A percentile compares a stretch with the other conserved stretches of the same genome.
Conservation (phyloP, 768 basidiomycete species). For the Terana coerulea region DNA sequence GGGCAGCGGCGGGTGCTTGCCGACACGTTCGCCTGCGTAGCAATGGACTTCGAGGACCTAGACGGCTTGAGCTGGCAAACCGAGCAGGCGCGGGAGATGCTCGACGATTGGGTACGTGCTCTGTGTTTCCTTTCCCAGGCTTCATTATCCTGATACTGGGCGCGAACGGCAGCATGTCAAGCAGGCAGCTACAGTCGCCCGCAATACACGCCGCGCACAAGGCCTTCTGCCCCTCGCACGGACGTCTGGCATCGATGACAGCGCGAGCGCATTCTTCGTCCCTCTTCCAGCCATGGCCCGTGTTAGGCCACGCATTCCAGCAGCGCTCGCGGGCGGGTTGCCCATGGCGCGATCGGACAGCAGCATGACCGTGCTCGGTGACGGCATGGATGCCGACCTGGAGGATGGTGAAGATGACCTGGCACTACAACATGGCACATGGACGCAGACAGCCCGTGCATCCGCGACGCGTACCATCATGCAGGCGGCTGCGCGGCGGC, state of each 20-base stretch:
- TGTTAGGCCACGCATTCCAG: neutral
- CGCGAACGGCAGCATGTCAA: neutral
- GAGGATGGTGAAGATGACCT: too few species aligned
- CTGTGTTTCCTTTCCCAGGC: neutral
- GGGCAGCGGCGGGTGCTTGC: neutral
- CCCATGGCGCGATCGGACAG: too few species aligned
- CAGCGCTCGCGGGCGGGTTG: too few species aligned
- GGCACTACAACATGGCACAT: too few species aligned
- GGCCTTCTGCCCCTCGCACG: neutral
- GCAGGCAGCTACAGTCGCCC: neutral
- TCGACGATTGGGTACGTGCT: neutral
- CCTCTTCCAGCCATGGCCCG: neutral
- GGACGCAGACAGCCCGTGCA: neutral
- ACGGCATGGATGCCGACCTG: too few species aligned
- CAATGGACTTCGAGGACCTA: neutral
- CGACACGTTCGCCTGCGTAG: neutral
- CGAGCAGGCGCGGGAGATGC: neutral
- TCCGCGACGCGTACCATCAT: too few species aligned
- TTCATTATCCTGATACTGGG: too few species aligned
- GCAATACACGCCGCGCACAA: neutral
- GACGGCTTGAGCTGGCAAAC: constrained; percentile 1
- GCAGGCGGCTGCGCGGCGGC: too few species aligned
- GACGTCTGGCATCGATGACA: neutral
- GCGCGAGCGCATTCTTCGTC: neutral
- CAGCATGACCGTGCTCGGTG: too few species aligned